Conservation (phyloP, 345 rosid species). For the Triadica sebifera region DNA sequence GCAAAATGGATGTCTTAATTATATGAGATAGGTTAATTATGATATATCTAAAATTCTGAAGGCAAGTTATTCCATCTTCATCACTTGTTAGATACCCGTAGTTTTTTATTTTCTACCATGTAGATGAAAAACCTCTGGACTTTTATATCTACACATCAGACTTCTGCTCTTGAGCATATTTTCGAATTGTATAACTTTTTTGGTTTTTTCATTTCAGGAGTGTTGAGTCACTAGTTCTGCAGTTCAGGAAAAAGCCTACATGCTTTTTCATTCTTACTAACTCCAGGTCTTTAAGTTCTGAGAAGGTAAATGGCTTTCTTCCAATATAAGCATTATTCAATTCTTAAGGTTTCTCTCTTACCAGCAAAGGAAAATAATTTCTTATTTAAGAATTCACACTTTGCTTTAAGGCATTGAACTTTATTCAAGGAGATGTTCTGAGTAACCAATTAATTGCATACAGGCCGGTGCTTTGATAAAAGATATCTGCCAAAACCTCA, state of each 20-base stretch:
- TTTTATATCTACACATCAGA: background rate
- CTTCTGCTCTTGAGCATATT: background rate
- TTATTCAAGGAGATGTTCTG: conserved; percentile 15
- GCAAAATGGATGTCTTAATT: background rate
- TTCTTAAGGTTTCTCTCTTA: conserved; percentile 13
- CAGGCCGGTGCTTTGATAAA: conserved; percentile 76
- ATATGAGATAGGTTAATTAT: background rate
- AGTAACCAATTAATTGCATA: conserved; percentile 16
- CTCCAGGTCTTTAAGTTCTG: conserved; percentile 85
- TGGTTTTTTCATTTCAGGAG: conserved; percentile 50
- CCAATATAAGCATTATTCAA: conserved; percentile 1
- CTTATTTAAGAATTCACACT: background rate
- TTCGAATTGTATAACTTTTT: background rate
- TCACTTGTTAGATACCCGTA: conserved; percentile 2
- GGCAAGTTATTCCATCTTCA: background rate
- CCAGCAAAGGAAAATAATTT: background rate
- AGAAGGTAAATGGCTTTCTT: conserved; percentile 52
- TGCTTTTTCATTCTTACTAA: conserved; percentile 94
- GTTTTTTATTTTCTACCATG: background rate
- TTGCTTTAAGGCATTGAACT: background rate
- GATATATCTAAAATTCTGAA: background rate
- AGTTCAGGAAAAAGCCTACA: conserved; percentile 60
- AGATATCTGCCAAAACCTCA: conserved; percentile 73
- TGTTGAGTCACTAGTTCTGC: conserved; percentile 64
- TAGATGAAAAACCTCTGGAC: conserved; percentile 2